phyloP scores from a whole-genome alignment of 257 asterid species.

The Scutellaria minor region DNA sequence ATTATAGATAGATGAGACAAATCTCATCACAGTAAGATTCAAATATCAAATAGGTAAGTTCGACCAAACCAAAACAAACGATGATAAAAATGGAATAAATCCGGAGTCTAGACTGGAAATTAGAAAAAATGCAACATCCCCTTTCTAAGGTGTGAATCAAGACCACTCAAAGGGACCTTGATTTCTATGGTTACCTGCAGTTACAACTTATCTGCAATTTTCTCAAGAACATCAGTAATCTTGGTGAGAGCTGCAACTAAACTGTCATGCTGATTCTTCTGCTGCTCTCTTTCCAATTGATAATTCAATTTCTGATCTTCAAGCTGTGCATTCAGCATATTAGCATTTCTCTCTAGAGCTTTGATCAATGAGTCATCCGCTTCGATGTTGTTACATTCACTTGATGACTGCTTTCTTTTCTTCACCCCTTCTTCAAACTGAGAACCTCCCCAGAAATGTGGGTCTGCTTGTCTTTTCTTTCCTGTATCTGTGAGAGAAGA shows the following conservation, averaged over 20 bases:
- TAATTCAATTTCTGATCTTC: conserved; percentile 50
- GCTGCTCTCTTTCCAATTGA: conserved; percentile 51
- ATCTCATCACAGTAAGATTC: conserved; percentile 4
- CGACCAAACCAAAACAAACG: conserved; percentile 5
- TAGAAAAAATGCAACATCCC: conserved; percentile 12
- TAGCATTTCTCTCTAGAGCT: conserved; percentile 52
- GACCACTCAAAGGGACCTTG: background rate
- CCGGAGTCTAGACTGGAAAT: conserved; percentile 12
- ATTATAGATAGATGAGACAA: conserved; percentile 14
- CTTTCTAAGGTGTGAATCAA: conserved; percentile 4
- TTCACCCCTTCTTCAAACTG: conserved; percentile 47
- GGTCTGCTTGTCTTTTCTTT: conserved; percentile 42
- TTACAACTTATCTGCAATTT: conserved; percentile 58
- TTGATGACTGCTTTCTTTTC: conserved; percentile 49
- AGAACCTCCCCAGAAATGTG: conserved; percentile 41
- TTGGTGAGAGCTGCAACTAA: conserved; percentile 55
- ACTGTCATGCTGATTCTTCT: conserved; percentile 52
- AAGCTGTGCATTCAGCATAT: conserved; percentile 51
- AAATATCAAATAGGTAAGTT: conserved; percentile 4
- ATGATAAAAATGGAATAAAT: conserved; percentile 7
- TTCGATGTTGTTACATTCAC: conserved; percentile 36
- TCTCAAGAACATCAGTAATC: conserved; percentile 57
- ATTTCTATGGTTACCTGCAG: conserved; percentile 2
- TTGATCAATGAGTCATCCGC: conserved; percentile 42
- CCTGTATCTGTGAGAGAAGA: conserved; percentile 39